Evolutionary conservation across 164 flowering plant genomes (phyloP).

Genomic region (Vitis cinerea): DNA sequence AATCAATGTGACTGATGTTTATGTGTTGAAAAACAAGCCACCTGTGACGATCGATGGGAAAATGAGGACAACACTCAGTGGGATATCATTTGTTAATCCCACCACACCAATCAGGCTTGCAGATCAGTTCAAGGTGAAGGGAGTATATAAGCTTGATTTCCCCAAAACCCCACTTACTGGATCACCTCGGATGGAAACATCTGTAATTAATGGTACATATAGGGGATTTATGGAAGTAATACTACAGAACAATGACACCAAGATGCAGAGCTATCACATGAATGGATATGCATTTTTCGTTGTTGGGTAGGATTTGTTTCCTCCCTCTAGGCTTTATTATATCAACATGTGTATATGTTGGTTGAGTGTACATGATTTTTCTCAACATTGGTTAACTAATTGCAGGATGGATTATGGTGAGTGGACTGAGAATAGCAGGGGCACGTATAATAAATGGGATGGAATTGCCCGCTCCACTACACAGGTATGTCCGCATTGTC

Average conservation of each 20-base stretch:
- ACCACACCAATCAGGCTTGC: conserved; percentile 86
- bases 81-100: conserved; percentile 75
- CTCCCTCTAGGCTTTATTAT: background rate
- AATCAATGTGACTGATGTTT: conserved; percentile 90
- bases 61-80: conserved; percentile 62
- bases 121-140: conserved; percentile 61
- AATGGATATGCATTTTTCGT: conserved; percentile 93
- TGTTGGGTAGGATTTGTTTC: conserved; percentile 65
- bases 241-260: conserved; percentile 89
- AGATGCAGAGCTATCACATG: conserved; percentile 81
- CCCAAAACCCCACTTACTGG: conserved; percentile 69
- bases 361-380: background rate
- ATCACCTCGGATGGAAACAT: conserved; percentile 60
- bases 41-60: conserved; percentile 67
- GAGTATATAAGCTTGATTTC: conserved; percentile 80
- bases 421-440: conserved; percentile 80
- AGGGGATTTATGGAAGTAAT: conserved; percentile 90
- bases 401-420: conserved; percentile 87
- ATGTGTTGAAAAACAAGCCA: conserved; percentile 67
- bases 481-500: conserved; percentile 41
- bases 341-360: background rate
- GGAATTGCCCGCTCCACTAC: conserved; percentile 70
- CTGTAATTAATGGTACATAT: conserved; percentile 83
- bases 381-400: background rate
- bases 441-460: conserved; percentile 84